Conservation (phyloP, 164 flowering plant species). For the Vitis rotundifolia region DNA sequence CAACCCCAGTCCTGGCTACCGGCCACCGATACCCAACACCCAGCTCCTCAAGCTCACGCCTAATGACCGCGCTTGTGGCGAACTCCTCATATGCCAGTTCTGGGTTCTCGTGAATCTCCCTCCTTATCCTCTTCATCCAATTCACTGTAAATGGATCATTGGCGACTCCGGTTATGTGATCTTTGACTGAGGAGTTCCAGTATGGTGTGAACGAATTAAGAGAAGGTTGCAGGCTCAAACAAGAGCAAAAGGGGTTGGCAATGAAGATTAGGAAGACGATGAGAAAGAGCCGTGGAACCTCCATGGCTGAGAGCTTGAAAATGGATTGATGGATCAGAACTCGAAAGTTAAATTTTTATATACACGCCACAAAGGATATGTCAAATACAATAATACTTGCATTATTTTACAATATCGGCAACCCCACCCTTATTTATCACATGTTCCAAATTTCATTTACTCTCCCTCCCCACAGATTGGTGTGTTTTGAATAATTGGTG, state of each 20-base stretch:
- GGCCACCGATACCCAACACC: constrained; percentile 62
- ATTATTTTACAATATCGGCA: too few relatives aligned
- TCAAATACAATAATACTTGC: too few relatives aligned
- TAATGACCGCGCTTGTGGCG: constrained; percentile 52
- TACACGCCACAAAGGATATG: too few relatives aligned
- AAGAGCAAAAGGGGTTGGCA: not conserved
- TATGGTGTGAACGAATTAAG: not conserved
- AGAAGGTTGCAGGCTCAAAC: constrained; percentile 8
- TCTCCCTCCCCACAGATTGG: too few relatives aligned
- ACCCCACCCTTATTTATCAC: too few relatives aligned
- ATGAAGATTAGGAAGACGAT: constrained; percentile 9
- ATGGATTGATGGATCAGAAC: too few relatives aligned
- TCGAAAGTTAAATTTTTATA: too few relatives aligned
- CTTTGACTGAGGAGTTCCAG: constrained; percentile 16
- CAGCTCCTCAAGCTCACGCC: constrained; percentile 53
- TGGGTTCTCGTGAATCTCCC: constrained; percentile 65
- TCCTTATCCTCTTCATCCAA: constrained; percentile 56
- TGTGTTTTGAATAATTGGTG: too few relatives aligned
- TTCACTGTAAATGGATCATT: constrained; percentile 34
- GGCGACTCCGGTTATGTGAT: constrained; percentile 32
- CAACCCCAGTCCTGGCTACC: constrained; percentile 64
- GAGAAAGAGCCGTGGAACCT: constrained; percentile 3
- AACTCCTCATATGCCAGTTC: constrained; percentile 73
- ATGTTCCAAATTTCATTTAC: too few relatives aligned
- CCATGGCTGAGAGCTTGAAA: constrained; percentile 16